Percentiles rank a stretch among this genome's conserved stretches.
Evolutionary conservation across 495 filamentous ascomycete species (phyloP).

Genomic region (Chaetomium cochliodes): DNA sequence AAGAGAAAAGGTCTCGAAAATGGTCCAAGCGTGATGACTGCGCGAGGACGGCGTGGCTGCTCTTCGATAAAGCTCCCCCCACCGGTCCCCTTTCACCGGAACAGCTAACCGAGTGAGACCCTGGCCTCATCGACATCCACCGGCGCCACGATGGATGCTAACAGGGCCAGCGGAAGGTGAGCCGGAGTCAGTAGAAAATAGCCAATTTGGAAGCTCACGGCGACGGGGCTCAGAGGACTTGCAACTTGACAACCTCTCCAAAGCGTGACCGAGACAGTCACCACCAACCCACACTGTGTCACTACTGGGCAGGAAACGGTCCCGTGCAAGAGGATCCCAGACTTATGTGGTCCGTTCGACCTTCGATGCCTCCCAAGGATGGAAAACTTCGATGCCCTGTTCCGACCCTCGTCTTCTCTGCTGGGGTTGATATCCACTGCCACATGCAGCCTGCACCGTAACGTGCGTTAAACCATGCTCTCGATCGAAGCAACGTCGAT

Average conservation of each 20-base stretch:
- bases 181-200: too few relatives aligned
- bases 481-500: background rate
- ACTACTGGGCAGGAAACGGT: slow-evolving; percentile 1
- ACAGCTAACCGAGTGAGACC: background rate
- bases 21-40: background rate
- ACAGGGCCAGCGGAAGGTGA: too few relatives aligned
- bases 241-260: background rate
- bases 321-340: background rate
- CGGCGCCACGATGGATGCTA: too few relatives aligned
- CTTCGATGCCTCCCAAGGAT: background rate
- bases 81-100: slow-evolving; percentile 9
- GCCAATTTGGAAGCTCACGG: too few relatives aligned
- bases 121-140: background rate
- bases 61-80: background rate
- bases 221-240: background rate
- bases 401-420: background rate
- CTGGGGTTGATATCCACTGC: slow-evolving; percentile 12
- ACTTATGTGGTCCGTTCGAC: background rate
- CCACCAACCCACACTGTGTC: background rate
- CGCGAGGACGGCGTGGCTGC: background rate
- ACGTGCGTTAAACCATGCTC: background rate
- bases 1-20: background rate
- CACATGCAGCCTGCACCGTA: slow-evolving; percentile 9
- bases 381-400: background rate
- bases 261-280: background rate